Evolutionary conservation across 2,329 filamentous ascomycete genomes (phyloP), one percentile per base, ranked within the genome.

Genomic region (Nigrograna mackinnonii): DNA sequence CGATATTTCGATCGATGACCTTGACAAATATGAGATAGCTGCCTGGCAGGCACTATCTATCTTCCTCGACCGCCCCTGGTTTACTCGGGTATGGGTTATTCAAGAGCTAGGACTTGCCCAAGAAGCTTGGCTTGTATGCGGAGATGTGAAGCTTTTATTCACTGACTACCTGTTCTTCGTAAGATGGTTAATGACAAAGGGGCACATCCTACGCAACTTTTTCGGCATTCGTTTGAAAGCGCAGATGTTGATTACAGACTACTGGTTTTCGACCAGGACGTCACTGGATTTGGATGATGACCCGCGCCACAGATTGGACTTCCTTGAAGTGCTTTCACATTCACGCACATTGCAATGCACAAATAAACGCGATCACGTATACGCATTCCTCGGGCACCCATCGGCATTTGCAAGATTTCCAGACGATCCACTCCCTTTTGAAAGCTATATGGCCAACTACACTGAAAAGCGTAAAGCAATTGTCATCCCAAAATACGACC

Each of bases 41-140:
- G 4, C n/a, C 13, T 46, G 43, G 43, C 20, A 35, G 4, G 35
- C 36, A 4, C 14, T 49, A 1, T 18, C 22, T 3, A 16, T 19
- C 3, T 21, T 50, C 9, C 32, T 44, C 12, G 18, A 30, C 4
- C 44, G 33, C 4, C 30, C 35, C 3, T 54, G 45, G 41, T 54
- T 54, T 41, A 33, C 37, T 5, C 50, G 50, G 21, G 44, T 43
- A 4, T 54, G 48, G 50, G 39, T 47, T 18, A 19, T 51, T 11
- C 50, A 54, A 37, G 50, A 54, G 20, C 28, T 40, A 3, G 45
- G 35, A 16, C 16, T 51, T 3, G 41, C 46, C 4, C 18, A 31
- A 19, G 26, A 39, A 19, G 22, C 17, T n/a, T 9, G 32, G 6
- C 39, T 38, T 12, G 31, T 11, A 18, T 41, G 37, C 16, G 41